Evolutionary conservation across 805 yeast genomes (phyloP).

Genomic region (Candida anglica): DNA sequence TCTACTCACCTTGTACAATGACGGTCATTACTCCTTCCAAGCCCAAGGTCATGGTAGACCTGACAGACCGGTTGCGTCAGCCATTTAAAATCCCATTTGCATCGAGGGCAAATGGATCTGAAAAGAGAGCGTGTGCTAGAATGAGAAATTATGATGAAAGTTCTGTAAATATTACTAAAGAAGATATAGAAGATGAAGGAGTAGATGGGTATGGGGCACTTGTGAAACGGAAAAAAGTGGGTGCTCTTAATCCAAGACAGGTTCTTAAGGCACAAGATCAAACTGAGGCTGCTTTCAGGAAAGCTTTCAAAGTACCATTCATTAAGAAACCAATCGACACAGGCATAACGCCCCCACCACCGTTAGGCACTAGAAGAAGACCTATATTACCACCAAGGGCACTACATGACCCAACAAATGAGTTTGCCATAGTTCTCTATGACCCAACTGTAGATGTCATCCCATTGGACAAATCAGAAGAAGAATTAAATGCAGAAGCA

Average conservation of each 20-base stretch:
- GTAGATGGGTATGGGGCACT: constrained; percentile 32
- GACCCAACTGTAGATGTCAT: constrained; percentile 86
- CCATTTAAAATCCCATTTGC: constrained; percentile 70
- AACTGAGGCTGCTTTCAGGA: constrained; percentile 25
- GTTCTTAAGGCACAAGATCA: constrained; percentile 36
- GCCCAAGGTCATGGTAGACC: too few species aligned
- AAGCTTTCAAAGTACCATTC: constrained; percentile 62
- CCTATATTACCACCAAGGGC: constrained; percentile 79
- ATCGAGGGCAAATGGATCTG: constrained; percentile 7
- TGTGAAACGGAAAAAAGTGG: constrained; percentile 31
- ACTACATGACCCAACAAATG: constrained; percentile 90
- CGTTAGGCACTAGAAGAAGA: constrained; percentile 76
- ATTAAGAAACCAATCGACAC: not conserved
- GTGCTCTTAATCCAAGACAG: constrained; percentile 61
- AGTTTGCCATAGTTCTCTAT: constrained; percentile 88
- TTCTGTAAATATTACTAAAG: constrained; percentile 12
- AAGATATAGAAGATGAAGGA: constrained; percentile 17
- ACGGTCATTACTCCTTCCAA: too few species aligned
- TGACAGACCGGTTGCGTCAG: constrained; percentile 47
- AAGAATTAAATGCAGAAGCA: constrained; percentile 9
- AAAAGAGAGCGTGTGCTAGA: constrained; percentile 3
- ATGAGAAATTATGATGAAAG: constrained; percentile 27
- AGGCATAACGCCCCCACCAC: constrained; percentile 48
- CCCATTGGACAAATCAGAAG: constrained; percentile 22
- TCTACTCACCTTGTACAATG: too few species aligned